Base-by-base conservation (phyloP, 2,329 filamentous ascomycete species). In the Diplodia mutila region DNA sequence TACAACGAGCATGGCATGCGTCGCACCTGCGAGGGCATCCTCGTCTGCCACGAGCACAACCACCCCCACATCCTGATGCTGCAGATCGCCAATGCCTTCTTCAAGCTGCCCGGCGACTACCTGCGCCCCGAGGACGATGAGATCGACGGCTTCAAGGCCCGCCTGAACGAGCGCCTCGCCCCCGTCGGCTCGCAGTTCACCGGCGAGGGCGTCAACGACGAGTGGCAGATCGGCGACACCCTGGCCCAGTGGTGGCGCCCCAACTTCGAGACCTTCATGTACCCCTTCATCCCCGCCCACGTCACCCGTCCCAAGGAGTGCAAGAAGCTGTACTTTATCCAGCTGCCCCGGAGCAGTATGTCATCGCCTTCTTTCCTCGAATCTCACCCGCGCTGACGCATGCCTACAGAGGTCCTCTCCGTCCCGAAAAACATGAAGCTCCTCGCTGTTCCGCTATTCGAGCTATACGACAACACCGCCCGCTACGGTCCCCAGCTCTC, bases 371-470 rank as follows among this genome's bases (percentile, higher is more conserved):
- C 29, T 2, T 16, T n/a, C 16, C 4, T 7, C 37, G 2, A 1
- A 34, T 2, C 25, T 3, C 39, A 1, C 6, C 8, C 11, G 21
- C 25, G 59, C 68, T 69, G n/a, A 69, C 76, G 74, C 68, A 74
- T 46, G 14, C 4, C 4, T 61, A 67, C 78, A 97, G 93, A 97
- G 83, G 91, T 98, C 16, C 86, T 99, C 52, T 96, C 92, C 75
- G 95, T 99, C 9, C 95, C 95, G 0, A 99, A 99, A 84, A 99
- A 99, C 82, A 98, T 99, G 95, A 99, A 99, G 79, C 89, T 99
- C 27, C 90, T 99, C 49, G 95, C 95, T 1, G 95, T 99, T 1
- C 95, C 95, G 0, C 85, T 99, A 0, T 98, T 98, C 80, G 95
- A 99, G 82, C 88, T 99, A 48, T 99, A 99, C 83, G 95, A 99